Percentiles rank a stretch among this genome's conserved stretches.
phyloP scores from a whole-genome alignment of 139 green algal genomes.

The Raphidocelis subcapitata region DNA sequence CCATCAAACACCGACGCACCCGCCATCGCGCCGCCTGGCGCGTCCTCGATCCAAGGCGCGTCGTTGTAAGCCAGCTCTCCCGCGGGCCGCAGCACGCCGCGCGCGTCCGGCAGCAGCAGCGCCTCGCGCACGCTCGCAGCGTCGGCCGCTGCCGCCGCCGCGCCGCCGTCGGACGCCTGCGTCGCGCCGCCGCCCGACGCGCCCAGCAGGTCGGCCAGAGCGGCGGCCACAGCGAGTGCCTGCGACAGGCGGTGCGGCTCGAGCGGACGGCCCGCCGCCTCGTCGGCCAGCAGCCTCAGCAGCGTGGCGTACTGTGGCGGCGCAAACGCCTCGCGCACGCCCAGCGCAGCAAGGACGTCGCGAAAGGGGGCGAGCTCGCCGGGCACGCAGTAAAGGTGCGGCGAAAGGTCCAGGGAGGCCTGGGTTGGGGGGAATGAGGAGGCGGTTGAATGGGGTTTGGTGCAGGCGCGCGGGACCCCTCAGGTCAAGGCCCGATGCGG shows the following conservation, averaged over 20 bases:
- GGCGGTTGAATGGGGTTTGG: not conserved
- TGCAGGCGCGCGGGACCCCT: too few relatives aligned
- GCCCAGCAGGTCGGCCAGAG: conserved; percentile 25
- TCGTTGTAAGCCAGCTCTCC: conserved; percentile 73
- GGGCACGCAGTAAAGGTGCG: conserved; percentile 69
- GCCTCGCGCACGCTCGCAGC: conserved; percentile 6
- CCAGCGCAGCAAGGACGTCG: conserved; percentile 58
- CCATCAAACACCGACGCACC: too few relatives aligned
- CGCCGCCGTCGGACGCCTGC: conserved; percentile 24
- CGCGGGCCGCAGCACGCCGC: conserved; percentile 43
- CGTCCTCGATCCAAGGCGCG: conserved; percentile 63
- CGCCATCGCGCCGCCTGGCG: too few relatives aligned
- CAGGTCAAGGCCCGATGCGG: too few relatives aligned
- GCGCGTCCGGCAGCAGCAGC: conserved; percentile 60
- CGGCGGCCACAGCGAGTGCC: conserved; percentile 51
- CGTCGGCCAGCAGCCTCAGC: conserved; percentile 32
- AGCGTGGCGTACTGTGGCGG: conserved; percentile 57
- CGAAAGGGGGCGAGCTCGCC: conserved; percentile 69
- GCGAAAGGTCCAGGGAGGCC: conserved; percentile 67
- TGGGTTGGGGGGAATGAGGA: not conserved
- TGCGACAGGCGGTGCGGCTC: conserved; percentile 42
- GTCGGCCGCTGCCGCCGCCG: conserved; percentile 10
- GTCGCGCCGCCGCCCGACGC: conserved; percentile 23
- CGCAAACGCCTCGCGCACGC: conserved; percentile 57
- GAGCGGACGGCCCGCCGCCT: conserved; percentile 26